phyloP scores from a whole-genome alignment of 2,329 filamentous ascomycete genomes.

The Falciphora oryzae region DNA sequence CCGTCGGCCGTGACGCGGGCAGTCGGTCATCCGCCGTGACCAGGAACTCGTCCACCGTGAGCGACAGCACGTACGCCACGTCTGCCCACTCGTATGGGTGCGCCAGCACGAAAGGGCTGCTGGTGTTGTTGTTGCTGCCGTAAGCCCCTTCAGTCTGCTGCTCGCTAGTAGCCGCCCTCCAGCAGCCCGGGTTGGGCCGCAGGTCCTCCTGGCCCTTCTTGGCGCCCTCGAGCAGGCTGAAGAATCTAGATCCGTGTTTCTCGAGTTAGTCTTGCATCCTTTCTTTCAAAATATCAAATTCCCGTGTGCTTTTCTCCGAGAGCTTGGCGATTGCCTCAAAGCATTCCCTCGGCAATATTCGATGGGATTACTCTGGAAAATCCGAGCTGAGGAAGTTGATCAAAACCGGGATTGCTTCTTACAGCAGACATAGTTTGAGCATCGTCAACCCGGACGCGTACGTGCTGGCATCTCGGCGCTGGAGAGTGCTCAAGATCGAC shows the following conservation, averaged over 20 bases:
- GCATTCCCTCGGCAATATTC: no score
- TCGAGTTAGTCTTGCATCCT: neutral
- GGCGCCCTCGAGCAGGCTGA: neutral
- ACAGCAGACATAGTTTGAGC: neutral
- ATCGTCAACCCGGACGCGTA: neutral
- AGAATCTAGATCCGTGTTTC: neutral
- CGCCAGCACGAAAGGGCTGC: neutral
- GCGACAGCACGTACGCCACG: neutral
- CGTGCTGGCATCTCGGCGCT: neutral
- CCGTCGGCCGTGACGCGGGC: no score
- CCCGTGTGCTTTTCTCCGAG: no score
- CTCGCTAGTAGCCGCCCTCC: neutral
- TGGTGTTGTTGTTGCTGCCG: neutral
- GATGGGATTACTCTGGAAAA: no score
- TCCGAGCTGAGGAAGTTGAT: no score
- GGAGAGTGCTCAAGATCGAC: neutral
- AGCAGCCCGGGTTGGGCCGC: neutral
- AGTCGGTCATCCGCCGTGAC: neutral
- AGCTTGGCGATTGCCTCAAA: no score
- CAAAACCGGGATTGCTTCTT: neutral
- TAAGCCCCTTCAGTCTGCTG: neutral
- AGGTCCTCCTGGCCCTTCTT: neutral
- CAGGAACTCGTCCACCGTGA: neutral
- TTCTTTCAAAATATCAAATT: neutral
- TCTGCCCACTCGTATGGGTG: neutral